phyloP scores from a whole-genome alignment of 441 rosid genomes.

The Populus hybrid region DNA sequence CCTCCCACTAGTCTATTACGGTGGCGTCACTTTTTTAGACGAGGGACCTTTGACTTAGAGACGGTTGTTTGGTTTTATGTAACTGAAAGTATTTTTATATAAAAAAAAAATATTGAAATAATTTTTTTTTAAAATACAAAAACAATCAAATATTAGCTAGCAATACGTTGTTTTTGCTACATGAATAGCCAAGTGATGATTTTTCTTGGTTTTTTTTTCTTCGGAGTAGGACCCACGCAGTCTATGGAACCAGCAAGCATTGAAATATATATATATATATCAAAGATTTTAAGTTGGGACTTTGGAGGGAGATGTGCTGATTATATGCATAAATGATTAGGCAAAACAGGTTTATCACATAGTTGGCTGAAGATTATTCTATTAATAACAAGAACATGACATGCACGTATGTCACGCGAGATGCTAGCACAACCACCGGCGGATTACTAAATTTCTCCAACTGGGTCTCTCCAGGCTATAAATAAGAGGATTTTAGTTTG shows the following conservation, averaged over 20 bases:
- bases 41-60: not conserved
- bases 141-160: not conserved
- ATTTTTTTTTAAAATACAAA: too few relatives aligned
- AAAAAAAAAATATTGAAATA: too few relatives aligned
- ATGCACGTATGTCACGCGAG: not conserved
- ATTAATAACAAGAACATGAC: not conserved
- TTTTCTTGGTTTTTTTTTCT: too few relatives aligned
- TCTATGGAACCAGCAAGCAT: not conserved
- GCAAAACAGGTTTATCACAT: not conserved
- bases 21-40: not conserved
- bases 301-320: not conserved
- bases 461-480: not conserved
- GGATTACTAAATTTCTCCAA: not conserved
- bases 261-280: not conserved
- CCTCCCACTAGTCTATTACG: not conserved
- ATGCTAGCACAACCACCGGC: not conserved
- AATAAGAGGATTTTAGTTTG: not conserved
- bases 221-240: not conserved
- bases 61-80: too few relatives aligned
- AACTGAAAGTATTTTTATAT: too few relatives aligned
- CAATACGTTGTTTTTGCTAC: not conserved
- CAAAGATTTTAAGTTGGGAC: not conserved
- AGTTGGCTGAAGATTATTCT: not conserved
- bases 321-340: not conserved
- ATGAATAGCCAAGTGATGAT: not conserved